Evolutionary conservation across 768 basidiomycete species (phyloP), one percentile per base, ranked within the genome.

Genomic region (Phallus indusiatus): DNA sequence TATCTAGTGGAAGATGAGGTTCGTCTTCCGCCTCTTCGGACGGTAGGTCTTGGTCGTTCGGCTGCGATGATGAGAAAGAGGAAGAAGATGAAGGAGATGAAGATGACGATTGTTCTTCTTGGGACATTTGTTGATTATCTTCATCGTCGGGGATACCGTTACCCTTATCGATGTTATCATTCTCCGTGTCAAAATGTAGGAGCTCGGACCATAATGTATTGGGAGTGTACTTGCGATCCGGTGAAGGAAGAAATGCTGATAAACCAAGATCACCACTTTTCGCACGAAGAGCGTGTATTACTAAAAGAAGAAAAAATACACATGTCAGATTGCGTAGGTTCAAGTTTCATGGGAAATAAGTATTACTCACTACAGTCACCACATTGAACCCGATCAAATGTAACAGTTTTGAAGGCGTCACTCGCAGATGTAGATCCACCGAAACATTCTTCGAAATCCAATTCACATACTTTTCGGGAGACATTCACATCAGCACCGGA

Each of bases 171-270:
- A 14, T 42, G 9, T 42, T 10, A 42, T n/a, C n/a, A 42, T 42
- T 42, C 28, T 28, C 28, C 7, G 28, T 28, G n/a, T 42, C 42
- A 42, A 42, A n/a, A 42, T 42, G 14, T 4, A 42, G n/a, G 14
- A 42, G n/a, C 9, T n/a, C 42, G 12, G 42, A 42, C 42, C 42
- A 42, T 42, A 42, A 42, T 11, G 42, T 42, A 11, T n/a, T 55
- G 52, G 55, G 34, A 35, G 12, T 17, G 35, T 21, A 36, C 7
- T 20, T 54, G 53, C 58, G 62, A 12, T 46, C 56, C 12, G 48
- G 59, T 7, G 64, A 54, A 1, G 75, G 75, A 1, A 76, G 63
- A 62, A 76, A 71, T 5, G 71, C 70, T 10, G 67, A 65, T 2
- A 76, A 60, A 1, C 75, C 75, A 3, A 64, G 61, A 12, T 64